These are phyloP conservation scores for Ilex paraguariensis DNA, from an alignment of 305 asterid genomes.

Conservation along the genomic window DNA sequence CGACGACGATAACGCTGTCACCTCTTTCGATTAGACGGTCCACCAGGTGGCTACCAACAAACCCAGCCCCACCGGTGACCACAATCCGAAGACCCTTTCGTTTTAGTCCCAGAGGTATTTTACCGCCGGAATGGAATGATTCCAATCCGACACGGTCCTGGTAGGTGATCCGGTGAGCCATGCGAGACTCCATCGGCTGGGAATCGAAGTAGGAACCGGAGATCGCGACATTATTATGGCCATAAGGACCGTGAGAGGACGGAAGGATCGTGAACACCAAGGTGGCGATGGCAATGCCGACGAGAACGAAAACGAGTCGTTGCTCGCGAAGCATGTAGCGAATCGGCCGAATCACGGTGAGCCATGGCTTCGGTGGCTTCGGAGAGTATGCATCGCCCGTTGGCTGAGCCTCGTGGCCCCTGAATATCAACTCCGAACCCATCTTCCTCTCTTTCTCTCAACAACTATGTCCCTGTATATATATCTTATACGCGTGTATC, in stretches of 20 bases:
- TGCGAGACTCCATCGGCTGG: slow-evolving; percentile 12
- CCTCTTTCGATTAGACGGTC: slow-evolving; percentile 83
- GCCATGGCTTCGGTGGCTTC: slow-evolving; percentile 74
- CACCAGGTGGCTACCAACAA: slow-evolving; percentile 94
- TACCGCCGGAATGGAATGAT: slow-evolving; percentile 57
- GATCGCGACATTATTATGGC: slow-evolving; percentile 11
- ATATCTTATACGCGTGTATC: neutral
- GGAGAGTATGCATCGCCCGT: slow-evolving; percentile 60
- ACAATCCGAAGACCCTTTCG: slow-evolving; percentile 77
- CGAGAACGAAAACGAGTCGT: slow-evolving; percentile 67
- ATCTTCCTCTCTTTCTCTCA: slow-evolving; percentile 15
- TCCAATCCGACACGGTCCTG: slow-evolving; percentile 56
- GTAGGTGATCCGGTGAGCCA: slow-evolving; percentile 35
- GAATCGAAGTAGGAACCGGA: slow-evolving; percentile 9
- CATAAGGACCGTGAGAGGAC: slow-evolving; percentile 18
- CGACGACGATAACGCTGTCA: slow-evolving; percentile 92
- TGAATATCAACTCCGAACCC: slow-evolving; percentile 78
- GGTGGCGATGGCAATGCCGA: slow-evolving; percentile 81
- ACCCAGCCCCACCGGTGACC: slow-evolving; percentile 97
- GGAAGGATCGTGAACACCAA: slow-evolving; percentile 45
- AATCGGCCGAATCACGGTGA: slow-evolving; percentile 53
- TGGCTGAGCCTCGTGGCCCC: slow-evolving; percentile 70
- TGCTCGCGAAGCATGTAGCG: slow-evolving; percentile 84
- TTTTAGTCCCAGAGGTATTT: slow-evolving; percentile 71
- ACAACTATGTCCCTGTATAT: neutral